phyloP scores from a whole-genome alignment of 495 filamentous ascomycete genomes.

The Aspergillus panamensis region DNA sequence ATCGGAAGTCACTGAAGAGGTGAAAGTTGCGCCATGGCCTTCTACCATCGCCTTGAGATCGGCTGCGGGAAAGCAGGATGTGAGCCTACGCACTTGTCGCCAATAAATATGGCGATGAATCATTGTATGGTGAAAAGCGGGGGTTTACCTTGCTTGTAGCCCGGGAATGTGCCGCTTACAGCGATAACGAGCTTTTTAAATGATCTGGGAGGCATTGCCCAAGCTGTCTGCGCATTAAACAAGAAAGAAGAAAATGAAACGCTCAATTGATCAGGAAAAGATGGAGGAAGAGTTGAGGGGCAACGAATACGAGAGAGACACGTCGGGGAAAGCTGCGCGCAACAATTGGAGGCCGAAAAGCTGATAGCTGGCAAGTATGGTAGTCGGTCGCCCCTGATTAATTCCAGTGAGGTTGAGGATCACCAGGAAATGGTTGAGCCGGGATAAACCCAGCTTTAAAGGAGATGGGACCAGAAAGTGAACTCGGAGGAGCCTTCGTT shows the following conservation, averaged over 20 bases:
- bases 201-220: conserved; percentile 26
- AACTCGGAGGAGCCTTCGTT: neutral
- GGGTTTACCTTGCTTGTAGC: conserved; percentile 48
- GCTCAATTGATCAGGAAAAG: neutral
- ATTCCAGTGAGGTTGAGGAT: neutral
- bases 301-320: neutral
- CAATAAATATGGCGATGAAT: neutral
- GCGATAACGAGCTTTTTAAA: conserved; percentile 50
- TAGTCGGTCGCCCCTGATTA: no score
- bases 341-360: neutral
- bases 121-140: neutral
- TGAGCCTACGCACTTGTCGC: neutral
- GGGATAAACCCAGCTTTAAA: conserved; percentile 7
- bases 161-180: conserved; percentile 59
- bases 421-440: neutral
- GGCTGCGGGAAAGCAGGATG: conserved; percentile 21
- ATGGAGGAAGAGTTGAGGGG: neutral
- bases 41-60: conserved; percentile 40
- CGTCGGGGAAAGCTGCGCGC: neutral
- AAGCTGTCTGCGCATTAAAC: neutral
- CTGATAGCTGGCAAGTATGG: neutral
- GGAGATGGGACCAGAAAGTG: neutral
- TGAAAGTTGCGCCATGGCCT: conserved; percentile 47
- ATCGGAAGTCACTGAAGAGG: conserved; percentile 39
- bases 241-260: neutral